phyloP scores from a whole-genome alignment of 2,329 filamentous ascomycete genomes.

The Aspergillus alliaceus region DNA sequence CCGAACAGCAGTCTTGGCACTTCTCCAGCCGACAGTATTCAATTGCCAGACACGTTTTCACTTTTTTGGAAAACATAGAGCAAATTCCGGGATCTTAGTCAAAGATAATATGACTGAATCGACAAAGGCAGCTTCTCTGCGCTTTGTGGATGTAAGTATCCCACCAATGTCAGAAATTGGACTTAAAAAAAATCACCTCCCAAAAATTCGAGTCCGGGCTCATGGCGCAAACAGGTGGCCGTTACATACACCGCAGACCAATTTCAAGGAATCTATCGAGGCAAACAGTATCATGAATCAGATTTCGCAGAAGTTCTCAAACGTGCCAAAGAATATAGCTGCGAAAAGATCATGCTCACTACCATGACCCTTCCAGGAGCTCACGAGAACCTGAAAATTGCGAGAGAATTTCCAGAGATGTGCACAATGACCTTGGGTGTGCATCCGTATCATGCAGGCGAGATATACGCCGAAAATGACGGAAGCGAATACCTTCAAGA shows the following conservation, averaged over 20 bases:
- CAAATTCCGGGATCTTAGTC: not conserved
- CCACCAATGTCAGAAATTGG: too few species aligned
- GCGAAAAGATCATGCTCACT: conserved; percentile 24
- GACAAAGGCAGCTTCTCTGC: not conserved
- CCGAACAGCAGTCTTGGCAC: not conserved
- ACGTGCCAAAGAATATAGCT: conserved; percentile 19
- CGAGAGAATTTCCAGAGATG: conserved; percentile 25
- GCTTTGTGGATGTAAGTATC: conserved; percentile 14
- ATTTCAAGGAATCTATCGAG: conserved; percentile 53
- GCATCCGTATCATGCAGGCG: conserved; percentile 52
- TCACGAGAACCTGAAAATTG: conserved; percentile 45
- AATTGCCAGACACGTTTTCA: not conserved
- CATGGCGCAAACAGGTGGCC: conserved; percentile 19
- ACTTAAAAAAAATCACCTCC: not conserved
- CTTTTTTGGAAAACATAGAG: not conserved
- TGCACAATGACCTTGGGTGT: conserved; percentile 52
- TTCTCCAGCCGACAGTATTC: not conserved
- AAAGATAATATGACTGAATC: not conserved
- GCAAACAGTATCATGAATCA: conserved; percentile 49
- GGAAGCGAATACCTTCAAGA: conserved; percentile 12
- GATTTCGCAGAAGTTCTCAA: conserved; percentile 41
- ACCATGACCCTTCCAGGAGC: conserved; percentile 44
- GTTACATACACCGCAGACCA: conserved; percentile 35
- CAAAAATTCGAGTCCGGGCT: not conserved
- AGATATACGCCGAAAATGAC: conserved; percentile 35